Base-by-base conservation (phyloP, 2,329 filamentous ascomycete species). In the Paracoccidioides brasiliensis region DNA sequence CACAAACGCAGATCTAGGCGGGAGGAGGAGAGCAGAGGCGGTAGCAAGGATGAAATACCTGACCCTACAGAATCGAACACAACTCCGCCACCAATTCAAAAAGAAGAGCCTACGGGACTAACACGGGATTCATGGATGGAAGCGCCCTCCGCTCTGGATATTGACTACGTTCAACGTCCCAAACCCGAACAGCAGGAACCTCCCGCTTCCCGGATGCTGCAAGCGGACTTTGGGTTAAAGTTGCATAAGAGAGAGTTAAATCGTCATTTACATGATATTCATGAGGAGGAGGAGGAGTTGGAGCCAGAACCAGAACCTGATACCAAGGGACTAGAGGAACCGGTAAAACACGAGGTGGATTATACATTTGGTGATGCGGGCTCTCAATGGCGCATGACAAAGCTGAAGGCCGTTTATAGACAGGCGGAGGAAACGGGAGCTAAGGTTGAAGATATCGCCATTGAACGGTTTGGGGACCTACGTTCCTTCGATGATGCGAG, bases 361-460 rank as follows among this genome's bases (percentile, higher is more conserved):
- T 98, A 97, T 67, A 87, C 75, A 0, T 94, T 98, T 69, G 93
- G 94, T 15, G 93, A 98, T 68, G 74, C 81, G 5, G 91, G 93
- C 0, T 91, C 90, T 12, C 82, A 89, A 63, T 98, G 94, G 93
- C 84, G 94, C 52, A 95, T 98, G 90, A 95, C 86, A 5, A 96
- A 90, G 69, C 80, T 98, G 37, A 90, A 86, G 61, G 86, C 83
- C 9, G 88, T 95, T 1, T 95, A 95, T 69, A 80, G 81, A 32
- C 80, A 84, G 54, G 88, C 90, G 0, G 79, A 94, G 62, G 84
- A 93, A 63, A 83, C 76, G 0, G 84, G 83, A 0, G 78, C 78
- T n/a, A 64, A 80, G 0, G 77, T 94, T 0, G 91, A 97, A 5
- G 88, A 95, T 0, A 76, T 97, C 51, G 93, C 90, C 0, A 64